Conservation (phyloP, 1,284 basidiomycete genomes). For the Hymenochaete sp. region DNA sequence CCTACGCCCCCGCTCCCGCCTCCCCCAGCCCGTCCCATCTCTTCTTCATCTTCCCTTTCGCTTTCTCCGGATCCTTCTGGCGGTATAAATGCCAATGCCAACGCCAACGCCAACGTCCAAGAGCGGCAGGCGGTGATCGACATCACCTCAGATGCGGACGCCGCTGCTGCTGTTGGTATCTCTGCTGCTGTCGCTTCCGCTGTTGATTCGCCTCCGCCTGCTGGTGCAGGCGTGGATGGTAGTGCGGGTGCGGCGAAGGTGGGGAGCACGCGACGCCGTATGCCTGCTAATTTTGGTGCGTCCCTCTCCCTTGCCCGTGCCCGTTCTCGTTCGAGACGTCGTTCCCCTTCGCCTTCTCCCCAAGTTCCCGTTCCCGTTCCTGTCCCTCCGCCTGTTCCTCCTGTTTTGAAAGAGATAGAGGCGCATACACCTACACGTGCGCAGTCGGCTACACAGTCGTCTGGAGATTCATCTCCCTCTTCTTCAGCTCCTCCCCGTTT, state of each 20-base stretch:
- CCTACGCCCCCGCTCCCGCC: slow-evolving; percentile 15
- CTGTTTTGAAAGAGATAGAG: slow-evolving; percentile 64
- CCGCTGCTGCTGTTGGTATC: slow-evolving; percentile 1
- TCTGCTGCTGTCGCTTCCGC: too few species aligned
- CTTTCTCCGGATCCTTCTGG: too few species aligned
- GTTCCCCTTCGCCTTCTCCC: too few species aligned
- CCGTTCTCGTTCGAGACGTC: too few species aligned
- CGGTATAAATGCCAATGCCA: slow-evolving; percentile 23
- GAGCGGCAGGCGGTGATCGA: slow-evolving; percentile 28
- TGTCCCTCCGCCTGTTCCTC: too few species aligned
- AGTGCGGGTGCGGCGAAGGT: too few species aligned
- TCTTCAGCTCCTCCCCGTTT: too few species aligned
- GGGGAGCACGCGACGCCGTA: slow-evolving; percentile 19
- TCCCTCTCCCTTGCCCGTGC: slow-evolving; percentile 30
- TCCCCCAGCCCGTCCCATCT: not conserved
- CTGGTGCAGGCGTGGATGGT: too few species aligned
- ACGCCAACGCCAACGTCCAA: slow-evolving; percentile 39
- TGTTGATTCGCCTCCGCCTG: too few species aligned
- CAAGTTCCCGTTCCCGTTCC: too few species aligned
- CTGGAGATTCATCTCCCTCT: too few species aligned
- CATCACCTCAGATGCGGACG: slow-evolving; percentile 3
- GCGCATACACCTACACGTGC: slow-evolving; percentile 42
- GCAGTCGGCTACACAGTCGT: slow-evolving; percentile 55
- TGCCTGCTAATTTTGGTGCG: slow-evolving; percentile 18
- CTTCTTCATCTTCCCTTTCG: too few species aligned